Base-by-base conservation (phyloP, 2,329 filamentous ascomycete genomes). In the Polychaeton citri region DNA sequence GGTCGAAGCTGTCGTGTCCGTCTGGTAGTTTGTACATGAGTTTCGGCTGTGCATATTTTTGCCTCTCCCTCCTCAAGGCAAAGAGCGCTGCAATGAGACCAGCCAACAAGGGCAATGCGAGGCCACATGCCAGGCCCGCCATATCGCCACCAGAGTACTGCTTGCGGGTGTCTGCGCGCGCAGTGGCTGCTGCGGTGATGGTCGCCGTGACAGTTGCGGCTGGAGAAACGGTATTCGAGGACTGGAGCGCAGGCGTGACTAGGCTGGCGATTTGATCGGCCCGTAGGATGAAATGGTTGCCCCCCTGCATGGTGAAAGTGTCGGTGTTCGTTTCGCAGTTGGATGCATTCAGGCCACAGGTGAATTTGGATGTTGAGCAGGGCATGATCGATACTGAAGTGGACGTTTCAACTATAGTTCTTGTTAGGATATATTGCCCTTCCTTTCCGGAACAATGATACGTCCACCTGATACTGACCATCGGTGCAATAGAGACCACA, bases 11-110 rank as follows among this genome's bases (percentile, higher is more conserved):
- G 24, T 46, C 36, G 30, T 50, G 35, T 16, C 51, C 42, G 39
- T 54, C 52, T 9, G 53, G 53, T 2, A 54, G 41, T 20, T 46
- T 46, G 38, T 55, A 57, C 46, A 55, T 53, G 10, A 52, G 43
- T 30, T 47, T 52, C 10, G 48, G 52, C 21, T 21, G 35, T 19
- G 35, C 41, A 37, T 37, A 37, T 19, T 40, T 39, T 30, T 39
- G 36, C 38, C 41, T 46, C 35, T 50, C 44, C 9, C 42, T 41
- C 19, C 39, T 34, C 12, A 48, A 41, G 9, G 50, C 26, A 32
- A 47, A 38, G 30, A 51, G 17, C 6, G 43, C 41, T 28, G 47
- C 38, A 28, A 41, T 37, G 12, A 52, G 38, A 12, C 46, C 45
- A 31, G 53, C 43, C 8, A 51, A 39, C 5, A 55, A 36, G 4